Evolutionary conservation across 176 grass and related monocot species (phyloP), one percentile per base, ranked within the genome.

Genomic region (Avena insularis): DNA sequence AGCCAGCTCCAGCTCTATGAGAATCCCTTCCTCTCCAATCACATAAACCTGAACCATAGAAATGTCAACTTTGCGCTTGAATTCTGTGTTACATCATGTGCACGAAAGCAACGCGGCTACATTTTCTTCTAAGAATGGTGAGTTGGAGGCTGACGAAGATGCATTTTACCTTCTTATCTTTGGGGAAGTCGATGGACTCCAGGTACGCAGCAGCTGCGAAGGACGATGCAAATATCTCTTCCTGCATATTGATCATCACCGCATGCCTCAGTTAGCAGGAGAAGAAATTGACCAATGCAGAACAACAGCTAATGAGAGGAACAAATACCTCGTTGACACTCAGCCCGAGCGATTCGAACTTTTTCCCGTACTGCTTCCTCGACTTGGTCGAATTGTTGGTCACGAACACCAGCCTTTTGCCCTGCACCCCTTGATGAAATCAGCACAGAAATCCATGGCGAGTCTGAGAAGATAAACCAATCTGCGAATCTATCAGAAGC

Each of bases 211-310:
- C 97, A 20, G 92, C 92, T 70, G 97, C 94, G 65, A 99, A 99
- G 82, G 97, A 99, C 36, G 94, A 99, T 21, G 97, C 97, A 83
- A 99, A 99, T 80, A 99, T 99, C 90, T 99, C 97, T 79, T 99
- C 97, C 94, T 96, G 85, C 71, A 2, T 57, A 86, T 19, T 0
- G 16, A 49, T 29, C 63, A 33, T 53, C 17, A 17, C 1, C 58
- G 50, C 60, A 72, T 23, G 40, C 0, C 16, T 75, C 50, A 50
- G 3, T 86, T 63, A 21, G 54, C 16, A 79, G 23, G 79, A 75
- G 51, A 16, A 61, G 46, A 68, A 45, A 75, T 27, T 17, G 43
- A 47, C 53, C 43, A 49, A 25, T 8, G 50, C 25, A 75, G 7
- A 36, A 27, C 14, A 54, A 14, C 19, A 4, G 57, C 50, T 35